phyloP scores from a whole-genome alignment of 805 yeast species.

The Yamadazyma sp. region DNA sequence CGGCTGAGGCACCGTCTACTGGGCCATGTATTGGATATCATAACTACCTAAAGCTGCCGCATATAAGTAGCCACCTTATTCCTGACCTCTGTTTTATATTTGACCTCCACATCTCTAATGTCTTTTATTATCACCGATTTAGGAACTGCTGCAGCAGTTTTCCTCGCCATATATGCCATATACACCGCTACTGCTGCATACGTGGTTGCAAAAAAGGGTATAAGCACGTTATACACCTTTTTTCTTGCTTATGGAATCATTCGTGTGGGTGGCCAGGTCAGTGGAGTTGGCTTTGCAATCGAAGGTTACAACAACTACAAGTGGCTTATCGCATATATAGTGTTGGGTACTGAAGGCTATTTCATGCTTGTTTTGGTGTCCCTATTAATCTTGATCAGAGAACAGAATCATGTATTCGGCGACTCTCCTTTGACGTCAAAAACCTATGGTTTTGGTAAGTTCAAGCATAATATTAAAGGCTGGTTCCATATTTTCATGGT shows the following conservation, averaged over 20 bases:
- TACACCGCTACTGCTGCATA: slow-evolving; percentile 19
- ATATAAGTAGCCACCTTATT: no score
- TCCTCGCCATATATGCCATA: slow-evolving; percentile 26
- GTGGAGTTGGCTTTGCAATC: slow-evolving; percentile 35
- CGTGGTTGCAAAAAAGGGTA: slow-evolving; percentile 24
- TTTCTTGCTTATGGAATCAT: slow-evolving; percentile 26
- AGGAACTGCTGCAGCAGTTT: slow-evolving; percentile 36
- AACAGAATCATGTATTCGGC: slow-evolving; percentile 25
- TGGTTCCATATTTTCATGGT: slow-evolving; percentile 27
- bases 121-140: slow-evolving; percentile 20
- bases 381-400: slow-evolving; percentile 26
- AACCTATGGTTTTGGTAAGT: slow-evolving; percentile 1
- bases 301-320: slow-evolving; percentile 28
- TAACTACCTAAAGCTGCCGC: no score
- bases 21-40: no score
- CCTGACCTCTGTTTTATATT: no score
- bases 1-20: no score
- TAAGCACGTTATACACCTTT: slow-evolving; percentile 14
- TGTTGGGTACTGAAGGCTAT: slow-evolving; percentile 40
- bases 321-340: slow-evolving; percentile 40
- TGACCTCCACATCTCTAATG: no score
- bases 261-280: slow-evolving; percentile 33
- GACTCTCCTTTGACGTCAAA: slow-evolving; percentile 26
- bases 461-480: slow-evolving; percentile 1
- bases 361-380: slow-evolving; percentile 31